These are phyloP conservation scores for Aspergillus neoniger DNA, from an alignment of 2,329 filamentous ascomycete genomes.

Conservation along the genomic window DNA sequence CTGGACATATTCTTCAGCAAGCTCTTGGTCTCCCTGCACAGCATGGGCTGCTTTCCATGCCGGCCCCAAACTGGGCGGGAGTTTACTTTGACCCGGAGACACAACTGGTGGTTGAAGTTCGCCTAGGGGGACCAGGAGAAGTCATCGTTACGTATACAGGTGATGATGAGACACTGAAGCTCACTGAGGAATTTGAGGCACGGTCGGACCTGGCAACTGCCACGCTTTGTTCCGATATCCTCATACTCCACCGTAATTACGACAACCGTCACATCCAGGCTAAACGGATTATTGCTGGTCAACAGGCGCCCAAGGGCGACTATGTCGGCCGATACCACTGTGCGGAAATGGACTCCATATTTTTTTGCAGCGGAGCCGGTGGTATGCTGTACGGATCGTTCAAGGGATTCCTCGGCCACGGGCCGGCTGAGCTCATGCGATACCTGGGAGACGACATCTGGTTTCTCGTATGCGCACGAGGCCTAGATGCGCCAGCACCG, in stretches of 20 bases:
- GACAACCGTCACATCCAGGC: conserved; percentile 35
- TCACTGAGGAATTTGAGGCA: background rate
- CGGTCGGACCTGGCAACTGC: background rate
- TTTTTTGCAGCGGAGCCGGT: conserved; percentile 38
- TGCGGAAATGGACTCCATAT: conserved; percentile 40
- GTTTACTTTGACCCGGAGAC: conserved; percentile 43
- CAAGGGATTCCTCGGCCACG: conserved; percentile 45
- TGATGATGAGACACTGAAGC: conserved; percentile 17
- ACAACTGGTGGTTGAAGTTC: conserved; percentile 34
- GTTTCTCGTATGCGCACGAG: conserved; percentile 41
- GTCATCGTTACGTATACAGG: conserved; percentile 33
- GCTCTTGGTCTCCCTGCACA: conserved; percentile 28
- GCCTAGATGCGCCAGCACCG: conserved; percentile 45
- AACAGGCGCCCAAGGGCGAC: conserved; percentile 12
- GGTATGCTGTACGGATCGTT: conserved; percentile 47
- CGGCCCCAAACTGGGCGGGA: conserved; percentile 35
- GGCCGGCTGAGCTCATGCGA: conserved; percentile 41
- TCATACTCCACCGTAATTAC: conserved; percentile 19
- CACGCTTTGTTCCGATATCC: background rate
- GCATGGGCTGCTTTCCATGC: conserved; percentile 1
- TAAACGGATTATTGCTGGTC: conserved; percentile 20
- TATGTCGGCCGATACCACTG: conserved; percentile 38
- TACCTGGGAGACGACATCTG: conserved; percentile 45
- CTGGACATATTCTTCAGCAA: conserved; percentile 30
- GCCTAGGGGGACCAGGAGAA: conserved; percentile 26